A percentile compares a stretch with the other conserved stretches of the same genome.
Evolutionary conservation across 352 stramenopile species (phyloP).

Genomic region (Paralagenidium karlingii): DNA sequence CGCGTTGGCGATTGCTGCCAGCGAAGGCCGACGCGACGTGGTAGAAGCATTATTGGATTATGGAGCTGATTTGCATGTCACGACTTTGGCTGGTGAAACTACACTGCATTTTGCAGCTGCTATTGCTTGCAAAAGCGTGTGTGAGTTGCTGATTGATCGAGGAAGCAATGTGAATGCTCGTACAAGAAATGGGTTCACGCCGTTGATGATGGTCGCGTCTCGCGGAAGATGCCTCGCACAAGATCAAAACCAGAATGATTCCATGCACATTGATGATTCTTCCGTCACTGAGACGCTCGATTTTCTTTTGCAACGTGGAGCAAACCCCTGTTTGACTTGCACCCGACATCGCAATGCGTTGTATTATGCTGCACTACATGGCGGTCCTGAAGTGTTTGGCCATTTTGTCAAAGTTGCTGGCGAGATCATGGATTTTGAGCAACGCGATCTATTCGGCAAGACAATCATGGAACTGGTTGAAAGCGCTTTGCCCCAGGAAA

Average conservation of each 20-base stretch:
- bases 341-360: conserved; percentile 54
- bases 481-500: too few relatives aligned
- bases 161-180: conserved; percentile 54
- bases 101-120: conserved; percentile 70
- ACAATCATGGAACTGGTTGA: too few relatives aligned
- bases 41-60: conserved; percentile 80
- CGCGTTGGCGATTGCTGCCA: conserved; percentile 55
- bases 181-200: conserved; percentile 53
- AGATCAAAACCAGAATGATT: too few relatives aligned
- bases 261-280: conserved; percentile 31
- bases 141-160: conserved; percentile 54
- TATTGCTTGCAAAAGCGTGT: conserved; percentile 42
- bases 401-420: conserved; percentile 31
- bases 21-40: conserved; percentile 43
- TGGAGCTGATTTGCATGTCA: conserved; percentile 47
- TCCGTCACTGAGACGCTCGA: conserved; percentile 57
- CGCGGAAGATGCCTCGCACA: too few relatives aligned
- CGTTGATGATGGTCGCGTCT: conserved; percentile 60
- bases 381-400: conserved; percentile 37
- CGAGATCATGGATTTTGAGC: too few relatives aligned
- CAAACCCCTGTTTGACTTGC: conserved; percentile 47
- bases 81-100: conserved; percentile 52
- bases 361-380: conserved; percentile 62
- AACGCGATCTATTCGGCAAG: too few relatives aligned
- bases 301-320: conserved; percentile 49